Base-by-base conservation (phyloP, 1,284 basidiomycete species). In the Taiwanofungus camphoratus region DNA sequence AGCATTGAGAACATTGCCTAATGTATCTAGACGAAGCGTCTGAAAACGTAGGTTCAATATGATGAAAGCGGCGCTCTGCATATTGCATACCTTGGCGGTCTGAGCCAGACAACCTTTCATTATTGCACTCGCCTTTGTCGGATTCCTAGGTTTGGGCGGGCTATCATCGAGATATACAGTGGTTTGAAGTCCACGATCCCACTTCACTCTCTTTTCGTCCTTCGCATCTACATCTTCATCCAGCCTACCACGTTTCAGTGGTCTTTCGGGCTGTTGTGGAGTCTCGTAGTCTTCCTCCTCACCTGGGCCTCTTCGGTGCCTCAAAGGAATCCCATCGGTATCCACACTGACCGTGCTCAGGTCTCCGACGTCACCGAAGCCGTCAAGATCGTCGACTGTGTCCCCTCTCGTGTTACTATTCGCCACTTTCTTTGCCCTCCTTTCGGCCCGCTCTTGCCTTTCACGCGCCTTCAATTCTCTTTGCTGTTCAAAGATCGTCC, bases 261-360 rank as follows among this genome's bases (percentile, higher is more conserved):
- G 58, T 43, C 61, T 64, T 27, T 68, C 67, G 19, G 70, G 58
- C 47, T 65, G 66, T 38, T 68, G 66, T 0, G 79, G 87, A 2
- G 82, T 84, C 56, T 74, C 71, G 53, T 87, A 92, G 51, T 90
- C 88, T 52, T 86, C 87, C 27, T 89, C 87, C 15, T 92, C 89
- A 1, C 89, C 87, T 4, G 87, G 77, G 8, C 82, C 84, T 53
- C 79, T 64, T 42, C 62, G 63, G 65, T 87, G 81, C 36, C 56
- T 59, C 36, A 44, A 16, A 8, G 58, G 55, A n/a, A 47, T 40
- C 8, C 49, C 61, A 47, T 68, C 55, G 33, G 56, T 50, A 26
- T 63, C 67, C 0, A 61, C 52, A 29, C 52, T 54, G 30, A 52
- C 58, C 52, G 45, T 49, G 45, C 46, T 61, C 39, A 38, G 44